Base-by-base conservation (phyloP, 2,329 filamentous ascomycete genomes). In the Lasiodiplodia citricola region DNA sequence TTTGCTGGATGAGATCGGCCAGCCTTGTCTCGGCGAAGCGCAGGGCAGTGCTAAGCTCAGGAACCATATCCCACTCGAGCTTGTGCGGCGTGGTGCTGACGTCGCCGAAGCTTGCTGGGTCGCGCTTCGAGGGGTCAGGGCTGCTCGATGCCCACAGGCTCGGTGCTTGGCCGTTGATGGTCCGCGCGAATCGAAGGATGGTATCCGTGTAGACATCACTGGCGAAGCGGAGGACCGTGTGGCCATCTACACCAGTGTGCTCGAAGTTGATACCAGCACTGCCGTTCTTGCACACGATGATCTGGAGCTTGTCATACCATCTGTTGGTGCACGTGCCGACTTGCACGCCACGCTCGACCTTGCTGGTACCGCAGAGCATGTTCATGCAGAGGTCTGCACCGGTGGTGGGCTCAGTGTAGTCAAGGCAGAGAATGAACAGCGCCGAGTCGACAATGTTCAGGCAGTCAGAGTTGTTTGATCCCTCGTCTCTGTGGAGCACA, bases 181-280 rank as follows among this genome's bases (percentile, higher is more conserved):
- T 95, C 68, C 92, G 90, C 3, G 96, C 96, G 76, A 97, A 98
- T 13, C 96, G 91, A 44, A 99, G 88, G 73, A 99, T 98, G 2
- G 96, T 99, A 79, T 99, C 96, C 0, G 96, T 98, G 80, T 97
- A 99, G 18, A 99, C 85, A 74, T 99, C 96, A 71, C 94, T 97
- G 18, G 96, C 96, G 75, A 99, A 98, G 6, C 96, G 91, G 66
- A 99, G 87, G 25, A 99, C 96, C 0, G 96, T 99, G 78, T 99
- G 96, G 1, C 96, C 96, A 75, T 99, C 96, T 5, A 99, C 95
- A 72, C 96, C 96, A 0, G 96, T 99, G 77, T 99, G 96, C 80
- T 99, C 96, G 75, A 99, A 98, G 82, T 99, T 99, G 88, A 99
- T 98, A 6, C 96, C 96, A 0, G 96, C 96, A 76, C 93, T 97